phyloP scores from a whole-genome alignment of 2,329 filamentous ascomycete genomes.

The Aspergillus uvarum region DNA sequence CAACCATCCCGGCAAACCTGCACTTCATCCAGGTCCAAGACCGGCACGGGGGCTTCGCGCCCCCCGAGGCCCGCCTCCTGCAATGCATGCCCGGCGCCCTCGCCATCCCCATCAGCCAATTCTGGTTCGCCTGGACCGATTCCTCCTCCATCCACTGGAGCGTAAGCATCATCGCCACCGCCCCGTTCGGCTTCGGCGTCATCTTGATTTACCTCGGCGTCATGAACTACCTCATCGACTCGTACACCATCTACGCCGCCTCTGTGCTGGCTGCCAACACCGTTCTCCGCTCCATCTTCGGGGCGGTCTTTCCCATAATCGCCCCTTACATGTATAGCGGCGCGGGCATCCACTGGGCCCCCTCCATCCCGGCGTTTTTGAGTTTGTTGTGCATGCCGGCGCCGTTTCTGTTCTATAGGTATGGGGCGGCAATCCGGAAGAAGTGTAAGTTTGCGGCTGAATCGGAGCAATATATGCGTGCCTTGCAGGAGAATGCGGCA shows the following conservation, averaged over 20 bases:
- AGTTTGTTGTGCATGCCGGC: constrained; percentile 5
- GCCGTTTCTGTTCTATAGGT: constrained; percentile 2
- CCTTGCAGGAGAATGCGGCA: constrained; percentile 1
- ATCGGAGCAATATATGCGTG: constrained; percentile 1
- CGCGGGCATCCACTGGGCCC: constrained; percentile 2
- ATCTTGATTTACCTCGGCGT: not conserved
- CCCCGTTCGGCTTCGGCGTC: constrained; percentile 3
- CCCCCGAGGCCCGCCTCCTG: not conserved
- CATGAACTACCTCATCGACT: constrained; percentile 5
- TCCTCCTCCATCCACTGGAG: not conserved
- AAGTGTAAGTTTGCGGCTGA: constrained; percentile 1
- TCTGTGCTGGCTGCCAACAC: constrained; percentile 5
- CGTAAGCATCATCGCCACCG: constrained; percentile 2
- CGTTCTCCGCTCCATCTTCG: not conserved
- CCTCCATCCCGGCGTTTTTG: not conserved
- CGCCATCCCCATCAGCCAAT: constrained; percentile 4
- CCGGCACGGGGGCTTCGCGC: not conserved
- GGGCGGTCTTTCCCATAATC: not conserved
- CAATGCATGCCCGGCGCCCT: constrained; percentile 3
- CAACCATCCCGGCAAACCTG: constrained; percentile 1
- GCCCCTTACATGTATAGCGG: constrained; percentile 1
- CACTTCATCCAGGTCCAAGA: not conserved
- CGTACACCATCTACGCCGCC: constrained; percentile 7
- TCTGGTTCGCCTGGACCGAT: constrained; percentile 7
- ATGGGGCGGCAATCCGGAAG: not conserved